Evolutionary conservation across 2,329 filamentous ascomycete genomes (phyloP).

Genomic region (Verticillium zaregamsianum): DNA sequence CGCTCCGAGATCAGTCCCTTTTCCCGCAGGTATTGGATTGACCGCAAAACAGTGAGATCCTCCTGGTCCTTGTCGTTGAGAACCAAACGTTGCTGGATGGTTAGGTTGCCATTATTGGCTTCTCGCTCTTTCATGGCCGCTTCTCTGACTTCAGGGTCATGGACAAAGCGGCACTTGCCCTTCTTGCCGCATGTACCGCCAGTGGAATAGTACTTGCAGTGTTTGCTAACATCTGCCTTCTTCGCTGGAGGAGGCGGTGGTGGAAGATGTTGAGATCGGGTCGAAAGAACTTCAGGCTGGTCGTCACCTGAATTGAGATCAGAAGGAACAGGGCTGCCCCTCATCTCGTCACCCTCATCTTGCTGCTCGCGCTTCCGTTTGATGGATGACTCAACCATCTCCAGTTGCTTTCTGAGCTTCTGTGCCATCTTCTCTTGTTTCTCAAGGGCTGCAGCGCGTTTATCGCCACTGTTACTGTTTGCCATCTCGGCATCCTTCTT

Average conservation of each 20-base stretch:
- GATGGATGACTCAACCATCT: slow-evolving; percentile 66
- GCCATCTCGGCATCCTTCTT: slow-evolving; percentile 50
- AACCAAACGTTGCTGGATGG: slow-evolving; percentile 60
- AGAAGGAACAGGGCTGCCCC: slow-evolving; percentile 39
- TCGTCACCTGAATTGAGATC: slow-evolving; percentile 52
- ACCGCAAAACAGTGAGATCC: slow-evolving; percentile 61
- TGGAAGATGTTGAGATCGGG: slow-evolving; percentile 33
- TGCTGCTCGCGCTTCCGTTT: slow-evolving; percentile 66
- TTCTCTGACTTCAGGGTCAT: slow-evolving; percentile 59
- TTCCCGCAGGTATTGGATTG: slow-evolving; percentile 60
- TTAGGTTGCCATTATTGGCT: slow-evolving; percentile 61
- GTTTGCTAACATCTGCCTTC: slow-evolving; percentile 58
- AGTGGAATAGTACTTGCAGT: slow-evolving; percentile 69
- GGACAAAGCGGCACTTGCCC: slow-evolving; percentile 71
- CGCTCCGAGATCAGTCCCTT: slow-evolving; percentile 42
- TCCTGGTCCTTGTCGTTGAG: slow-evolving; percentile 67
- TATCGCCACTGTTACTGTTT: slow-evolving; percentile 23
- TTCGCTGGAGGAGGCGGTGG: slow-evolving; percentile 41
- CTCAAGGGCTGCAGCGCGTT: slow-evolving; percentile 22
- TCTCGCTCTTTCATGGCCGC: slow-evolving; percentile 61
- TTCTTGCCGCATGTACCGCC: slow-evolving; percentile 67
- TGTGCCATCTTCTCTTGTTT: slow-evolving; percentile 62
- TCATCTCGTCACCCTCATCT: slow-evolving; percentile 64
- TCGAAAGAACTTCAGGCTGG: slow-evolving; percentile 54
- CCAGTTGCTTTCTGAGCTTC: slow-evolving; percentile 59